Evolutionary conservation across 1,284 basidiomycete species (phyloP).

Genomic region (Athelia sp.): DNA sequence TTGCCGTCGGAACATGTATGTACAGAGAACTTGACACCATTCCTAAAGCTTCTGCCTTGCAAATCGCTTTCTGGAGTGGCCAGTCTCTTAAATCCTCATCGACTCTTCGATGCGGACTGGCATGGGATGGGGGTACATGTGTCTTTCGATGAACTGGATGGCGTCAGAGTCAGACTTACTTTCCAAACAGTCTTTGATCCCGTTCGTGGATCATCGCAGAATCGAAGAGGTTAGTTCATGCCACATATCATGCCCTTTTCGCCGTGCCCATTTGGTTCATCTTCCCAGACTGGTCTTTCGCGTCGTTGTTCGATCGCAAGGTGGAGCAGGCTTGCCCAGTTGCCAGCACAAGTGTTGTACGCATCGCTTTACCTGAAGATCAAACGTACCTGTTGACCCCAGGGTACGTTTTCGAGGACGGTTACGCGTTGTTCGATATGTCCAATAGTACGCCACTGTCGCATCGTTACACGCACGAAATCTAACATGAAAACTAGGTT

Average conservation of each 20-base stretch:
- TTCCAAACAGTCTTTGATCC: slow-evolving; percentile 85
- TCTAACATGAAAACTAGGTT: slow-evolving; percentile 9
- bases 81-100: slow-evolving; percentile 79
- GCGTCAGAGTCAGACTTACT: slow-evolving; percentile 67
- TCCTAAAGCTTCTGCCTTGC: slow-evolving; percentile 92
- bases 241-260: neutral
- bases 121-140: slow-evolving; percentile 84
- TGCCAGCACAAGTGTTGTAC: slow-evolving; percentile 47
- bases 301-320: slow-evolving; percentile 65
- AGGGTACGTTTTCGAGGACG: slow-evolving; percentile 32
- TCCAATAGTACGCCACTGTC: slow-evolving; percentile 31
- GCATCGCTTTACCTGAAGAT: slow-evolving; percentile 40
- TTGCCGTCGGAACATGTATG: slow-evolving; percentile 85
- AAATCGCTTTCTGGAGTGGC: slow-evolving; percentile 90
- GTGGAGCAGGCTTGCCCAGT: slow-evolving; percentile 62
- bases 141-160: slow-evolving; percentile 44
- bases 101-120: slow-evolving; percentile 84
- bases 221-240: slow-evolving; percentile 53
- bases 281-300: slow-evolving; percentile 71
- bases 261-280: slow-evolving; percentile 7
- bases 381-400: slow-evolving; percentile 44
- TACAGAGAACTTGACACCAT: slow-evolving; percentile 96
- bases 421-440: slow-evolving; percentile 44
- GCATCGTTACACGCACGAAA: too few relatives aligned
- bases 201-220: slow-evolving; percentile 45